Evolutionary conservation across 192 early-diverging fungal species (phyloP), one percentile per base, ranked within the genome.

Genomic region (Coemansia sp.): DNA sequence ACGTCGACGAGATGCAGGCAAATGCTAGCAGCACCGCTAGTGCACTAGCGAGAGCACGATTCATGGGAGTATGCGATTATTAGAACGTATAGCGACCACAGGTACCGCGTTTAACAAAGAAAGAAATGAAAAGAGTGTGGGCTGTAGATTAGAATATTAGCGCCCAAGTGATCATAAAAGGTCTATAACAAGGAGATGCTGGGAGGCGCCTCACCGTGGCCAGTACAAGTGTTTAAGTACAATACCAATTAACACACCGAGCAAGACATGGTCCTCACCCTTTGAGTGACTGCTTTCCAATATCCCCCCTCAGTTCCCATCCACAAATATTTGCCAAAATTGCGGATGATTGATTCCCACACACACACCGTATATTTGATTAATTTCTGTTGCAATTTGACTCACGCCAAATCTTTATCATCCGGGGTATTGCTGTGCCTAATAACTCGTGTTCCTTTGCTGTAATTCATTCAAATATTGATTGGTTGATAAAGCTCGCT

Each of bases 11-110:
- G 55, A 66, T 64, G 41, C 70, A 49, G 36, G 63, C 60, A 40
- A 74, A 63, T 13, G 67, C 76, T 43, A 73, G 44, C 9, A 67
- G 59, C 52, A 57, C 67, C 20, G 78, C 24, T 7, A 83, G 51
- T 18, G 67, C 63, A 34, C 70, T 78, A 34, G 74, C 3, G 24
- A 83, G 40, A 42, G 46, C 22, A 67, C 76, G 68, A 57, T 66
- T 69, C 76, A 83, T 83, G 44, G 5, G 31, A 0, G 31, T 22
- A 38, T 29, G 15, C 18, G 46, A 46, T 12, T 47, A 31, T 34
- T n/a, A 10, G 20, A 44, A 16, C 11, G 27, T n/a, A 20, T 68
- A 46, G 16, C 22, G 18, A 33, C 40, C 54, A 57, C 54, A 31
- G 54, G 24, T 57, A 31, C 11, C 49, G 20, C 6, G 49, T 52